Evolutionary conservation across 208 protist genomes (phyloP), one percentile per base, ranked within the genome.

Genomic region (Acanthamoeba sp.): DNA sequence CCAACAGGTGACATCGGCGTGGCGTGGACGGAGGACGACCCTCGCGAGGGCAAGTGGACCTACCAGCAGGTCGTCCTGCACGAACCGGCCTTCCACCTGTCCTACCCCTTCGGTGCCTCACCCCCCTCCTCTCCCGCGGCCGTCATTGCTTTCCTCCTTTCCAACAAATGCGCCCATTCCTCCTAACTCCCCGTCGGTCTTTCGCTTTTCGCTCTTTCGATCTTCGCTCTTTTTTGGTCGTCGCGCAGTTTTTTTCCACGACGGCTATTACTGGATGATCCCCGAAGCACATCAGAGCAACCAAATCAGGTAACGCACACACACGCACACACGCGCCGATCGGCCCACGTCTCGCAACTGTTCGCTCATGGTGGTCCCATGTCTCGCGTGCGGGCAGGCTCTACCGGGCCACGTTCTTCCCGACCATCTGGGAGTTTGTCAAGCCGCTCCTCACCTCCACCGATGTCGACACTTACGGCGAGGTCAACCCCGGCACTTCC

Each of bases 201-300:
- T n/a, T n/a, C n/a, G n/a, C n/a, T n/a, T n/a, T n/a, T n/a, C n/a
- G n/a, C n/a, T n/a, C n/a, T n/a, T n/a, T n/a, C n/a, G n/a, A n/a
- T n/a, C n/a, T n/a, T n/a, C n/a, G n/a, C n/a, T 59, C 22, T 27
- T 59, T 59, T 59, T n/a, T 27, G 55, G 16, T 59, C 9, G 12
- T 5, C 22, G 55, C 55, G 6, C 6, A 87, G 78, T 87, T 1
- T 87, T 87, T 27, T 87, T 87, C 42, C 78, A 87, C 32, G 48
- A 87, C 45, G 78, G 78, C 45, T 62, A 87, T 27, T 87, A 87
- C 32, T 87, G 78, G 78, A 87, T 87, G 78, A 87, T 87, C 34
- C 78, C 78, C n/a, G 78, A 87, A 34, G 48, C 78, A 2, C 78
- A 87, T 20, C 45, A 50, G 36, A 87, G 45, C n/a, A 87, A 87